These are phyloP conservation scores for Huntiella savannae DNA, from an alignment of 2,329 filamentous ascomycete species.

Conservation along the genomic window DNA sequence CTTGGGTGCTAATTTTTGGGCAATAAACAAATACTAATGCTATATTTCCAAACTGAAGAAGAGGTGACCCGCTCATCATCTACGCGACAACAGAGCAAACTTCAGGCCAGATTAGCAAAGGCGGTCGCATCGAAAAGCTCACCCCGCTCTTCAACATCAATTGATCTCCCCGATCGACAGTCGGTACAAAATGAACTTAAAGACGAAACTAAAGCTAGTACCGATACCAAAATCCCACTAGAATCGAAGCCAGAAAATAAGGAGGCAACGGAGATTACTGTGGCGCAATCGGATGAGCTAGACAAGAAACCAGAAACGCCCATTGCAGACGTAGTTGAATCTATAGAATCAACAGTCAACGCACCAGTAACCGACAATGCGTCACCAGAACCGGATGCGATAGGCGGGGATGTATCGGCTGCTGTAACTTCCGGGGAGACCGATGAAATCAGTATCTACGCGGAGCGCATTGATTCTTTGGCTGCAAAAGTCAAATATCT, in stretches of 20 bases:
- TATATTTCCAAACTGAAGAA: background rate
- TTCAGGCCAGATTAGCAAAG: conserved; percentile 78
- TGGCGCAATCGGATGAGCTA: background rate
- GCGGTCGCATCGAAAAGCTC: conserved; percentile 52
- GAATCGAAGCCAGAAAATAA: background rate
- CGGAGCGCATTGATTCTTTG: conserved; percentile 79
- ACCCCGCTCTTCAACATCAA: conserved; percentile 3
- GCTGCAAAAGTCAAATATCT: conserved; percentile 84
- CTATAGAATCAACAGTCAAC: background rate
- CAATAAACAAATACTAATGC: conserved; percentile 34
- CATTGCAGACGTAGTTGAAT: background rate
- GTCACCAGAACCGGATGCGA: background rate
- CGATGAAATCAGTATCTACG: conserved; percentile 44
- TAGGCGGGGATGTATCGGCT: too few relatives aligned
- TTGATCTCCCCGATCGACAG: background rate
- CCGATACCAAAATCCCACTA: too few relatives aligned
- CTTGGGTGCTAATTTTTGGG: conserved; percentile 20
- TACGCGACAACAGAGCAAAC: conserved; percentile 50
- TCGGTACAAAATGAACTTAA: too few relatives aligned
- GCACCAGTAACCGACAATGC: background rate
- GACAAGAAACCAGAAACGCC: background rate
- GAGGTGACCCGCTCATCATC: background rate
- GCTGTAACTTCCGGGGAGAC: conserved; percentile 38
- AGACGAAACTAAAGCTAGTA: too few relatives aligned
- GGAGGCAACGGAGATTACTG: background rate